phyloP scores from a whole-genome alignment of 495 filamentous ascomycete species.

The Trypethelium eluteriae region DNA sequence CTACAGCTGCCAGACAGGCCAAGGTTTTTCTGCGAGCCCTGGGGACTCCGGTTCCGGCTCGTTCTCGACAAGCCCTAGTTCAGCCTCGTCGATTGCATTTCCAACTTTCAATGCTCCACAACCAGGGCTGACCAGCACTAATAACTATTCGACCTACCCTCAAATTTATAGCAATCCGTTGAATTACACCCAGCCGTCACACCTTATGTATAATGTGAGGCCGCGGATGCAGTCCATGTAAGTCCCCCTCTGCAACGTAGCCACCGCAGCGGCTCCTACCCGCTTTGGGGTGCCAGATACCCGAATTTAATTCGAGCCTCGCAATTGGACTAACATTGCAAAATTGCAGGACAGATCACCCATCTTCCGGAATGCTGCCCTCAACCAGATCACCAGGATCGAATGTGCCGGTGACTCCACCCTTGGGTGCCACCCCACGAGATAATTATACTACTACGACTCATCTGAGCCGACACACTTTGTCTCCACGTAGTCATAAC shows the following conservation, averaged over 20 bases:
- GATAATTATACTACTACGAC: conserved; percentile 31
- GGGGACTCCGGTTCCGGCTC: conserved; percentile 31
- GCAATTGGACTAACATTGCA: conserved; percentile 25
- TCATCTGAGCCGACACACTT: conserved; percentile 20
- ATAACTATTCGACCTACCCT: conserved; percentile 27
- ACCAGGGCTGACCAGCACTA: conserved; percentile 17
- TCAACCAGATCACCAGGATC: conserved; percentile 28
- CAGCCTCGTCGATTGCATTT: conserved; percentile 31
- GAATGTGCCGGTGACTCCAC: conserved; percentile 27
- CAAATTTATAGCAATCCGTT: conserved; percentile 22
- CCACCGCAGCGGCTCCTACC: conserved; percentile 12
- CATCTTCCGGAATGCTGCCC: conserved; percentile 29
- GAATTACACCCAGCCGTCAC: conserved; percentile 25
- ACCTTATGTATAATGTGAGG: conserved; percentile 20
- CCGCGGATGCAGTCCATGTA: conserved; percentile 31
- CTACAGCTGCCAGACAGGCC: conserved; percentile 29
- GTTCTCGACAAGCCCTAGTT: conserved; percentile 35
- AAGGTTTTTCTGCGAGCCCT: conserved; percentile 26
- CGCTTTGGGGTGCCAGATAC: conserved; percentile 22
- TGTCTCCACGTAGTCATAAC: conserved; percentile 25
- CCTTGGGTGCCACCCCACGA: conserved; percentile 24
- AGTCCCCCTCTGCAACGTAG: conserved; percentile 24
- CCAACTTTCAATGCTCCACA: conserved; percentile 22
- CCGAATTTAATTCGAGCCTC: conserved; percentile 23
- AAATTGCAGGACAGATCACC: conserved; percentile 27